phyloP scores from a whole-genome alignment of 176 grass and related monocot genomes.

The Poa annua region DNA sequence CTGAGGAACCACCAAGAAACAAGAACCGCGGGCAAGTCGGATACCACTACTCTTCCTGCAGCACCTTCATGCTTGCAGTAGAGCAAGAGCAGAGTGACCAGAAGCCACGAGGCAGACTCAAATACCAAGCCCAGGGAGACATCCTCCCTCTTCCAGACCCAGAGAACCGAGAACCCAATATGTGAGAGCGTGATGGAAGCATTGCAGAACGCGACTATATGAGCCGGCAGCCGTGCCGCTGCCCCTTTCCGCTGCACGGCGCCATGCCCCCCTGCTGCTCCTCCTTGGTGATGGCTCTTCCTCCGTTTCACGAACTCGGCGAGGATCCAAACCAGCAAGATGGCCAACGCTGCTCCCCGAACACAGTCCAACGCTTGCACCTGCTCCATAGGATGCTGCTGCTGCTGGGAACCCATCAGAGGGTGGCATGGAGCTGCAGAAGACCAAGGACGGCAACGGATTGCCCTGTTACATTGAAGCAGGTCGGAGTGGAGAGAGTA shows the following conservation, averaged over 20 bases:
- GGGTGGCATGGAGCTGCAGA: constrained; percentile 2
- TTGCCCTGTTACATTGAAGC: constrained; percentile 36
- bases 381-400: constrained; percentile 21
- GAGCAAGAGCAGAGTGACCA: constrained; percentile 45
- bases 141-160: constrained; percentile 37
- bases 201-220: constrained; percentile 44
- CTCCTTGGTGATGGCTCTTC: background rate
- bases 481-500: background rate
- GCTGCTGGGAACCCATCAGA: background rate
- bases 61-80: constrained; percentile 46
- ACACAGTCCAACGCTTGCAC: constrained; percentile 37
- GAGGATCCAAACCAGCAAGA: constrained; percentile 53
- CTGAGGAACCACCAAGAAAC: constrained; percentile 71
- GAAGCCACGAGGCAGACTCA: constrained; percentile 55
- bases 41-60: background rate
- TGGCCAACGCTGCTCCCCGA: constrained; percentile 29
- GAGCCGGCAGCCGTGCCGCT: background rate
- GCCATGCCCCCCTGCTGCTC: constrained; percentile 22
- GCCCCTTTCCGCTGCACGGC: background rate
- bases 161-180: constrained; percentile 40
- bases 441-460: background rate
- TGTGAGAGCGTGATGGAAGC: constrained; percentile 29
- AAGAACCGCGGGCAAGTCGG: constrained; percentile 56
- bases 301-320: constrained; percentile 27
- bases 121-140: constrained; percentile 37